These are phyloP conservation scores for Monosporozyma yasuniensis DNA, from an alignment of 805 yeast genomes.

Conservation along the genomic window DNA sequence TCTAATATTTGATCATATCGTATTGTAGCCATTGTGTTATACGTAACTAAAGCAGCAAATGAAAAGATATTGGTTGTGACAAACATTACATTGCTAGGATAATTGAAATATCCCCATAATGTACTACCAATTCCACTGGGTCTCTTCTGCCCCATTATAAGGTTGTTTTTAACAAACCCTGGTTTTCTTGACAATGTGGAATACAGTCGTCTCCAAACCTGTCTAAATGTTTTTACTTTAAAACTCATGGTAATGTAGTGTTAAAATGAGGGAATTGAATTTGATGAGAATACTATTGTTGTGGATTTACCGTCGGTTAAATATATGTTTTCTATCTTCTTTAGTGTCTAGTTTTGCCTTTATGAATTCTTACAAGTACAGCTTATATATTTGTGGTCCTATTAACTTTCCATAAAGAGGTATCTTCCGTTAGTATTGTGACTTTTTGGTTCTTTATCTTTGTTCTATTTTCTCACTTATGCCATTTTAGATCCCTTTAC, in stretches of 20 bases:
- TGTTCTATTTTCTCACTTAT: no score
- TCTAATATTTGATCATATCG: neutral
- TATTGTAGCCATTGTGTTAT: slow-evolving; percentile 23
- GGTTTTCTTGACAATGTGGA: neutral
- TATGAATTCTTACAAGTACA: neutral
- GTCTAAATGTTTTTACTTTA: neutral
- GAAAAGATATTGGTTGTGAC: slow-evolving; percentile 31
- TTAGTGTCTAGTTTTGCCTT: neutral
- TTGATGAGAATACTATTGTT: no score
- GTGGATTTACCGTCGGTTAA: no score
- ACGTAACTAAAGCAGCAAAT: slow-evolving; percentile 29
- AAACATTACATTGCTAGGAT: slow-evolving; percentile 33
- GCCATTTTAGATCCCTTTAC: neutral
- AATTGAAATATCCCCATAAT: slow-evolving; percentile 33
- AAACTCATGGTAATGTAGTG: neutral
- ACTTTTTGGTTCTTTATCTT: no score
- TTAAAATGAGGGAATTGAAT: neutral
- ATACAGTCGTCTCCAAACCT: neutral
- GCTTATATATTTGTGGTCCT: neutral
- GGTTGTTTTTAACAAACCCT: neutral
- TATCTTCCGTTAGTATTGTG: neutral
- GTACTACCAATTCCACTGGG: neutral
- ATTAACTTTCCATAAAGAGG: neutral
- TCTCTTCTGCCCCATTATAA: neutral
- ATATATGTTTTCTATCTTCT: no score